Base-by-base conservation (phyloP, 129 eudicot species). In the Centella asiatica region DNA sequence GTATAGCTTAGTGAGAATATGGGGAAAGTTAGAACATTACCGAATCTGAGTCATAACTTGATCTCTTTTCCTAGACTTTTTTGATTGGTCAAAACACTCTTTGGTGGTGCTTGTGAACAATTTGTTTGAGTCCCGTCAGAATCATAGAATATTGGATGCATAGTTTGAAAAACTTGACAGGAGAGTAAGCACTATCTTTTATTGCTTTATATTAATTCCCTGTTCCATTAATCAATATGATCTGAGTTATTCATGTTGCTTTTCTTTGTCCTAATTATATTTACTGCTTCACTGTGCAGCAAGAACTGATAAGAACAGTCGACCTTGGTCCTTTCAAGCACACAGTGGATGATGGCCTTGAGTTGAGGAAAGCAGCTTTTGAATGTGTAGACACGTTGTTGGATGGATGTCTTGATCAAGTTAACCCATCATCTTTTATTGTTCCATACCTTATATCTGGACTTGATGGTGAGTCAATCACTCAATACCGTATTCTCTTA, bases 291-390 rank as follows among this genome's bases (percentile, higher is more conserved):
- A 60, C 47, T 67, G 9, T 76, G 83, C 95, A 93, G 99, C 69
- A 84, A 93, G 99, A 93, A 69, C 71, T 93, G 83, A 93, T 93
- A 40, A 73, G 99, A 66, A 93, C 99, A 7, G 99, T 93, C 4
- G 99, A 93, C 73, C 86, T 93, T 19, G 99, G 99, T 67, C 99
- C 99, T 66, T 93, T 93, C 64, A 93, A 93, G 89, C 99, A 93
- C 80, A 89, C 95, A 13, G 96, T 93, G 57, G 99, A 93, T 55
- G 99, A 93, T 69, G 99, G 99, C 31, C 96, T 87, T 49, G 99
- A 93, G 74, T 77, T 93, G 73, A 87, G 99, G 75, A 93, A 93
- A 76, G 99, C 99, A 25, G 96, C 99, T 44, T 93, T 93, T 85
- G 99, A 93, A 80, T 87, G 99, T 60, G 95, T 93, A 52, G 99